Evolutionary conservation across 2,329 filamentous ascomycete genomes (phyloP).

Genomic region (Pyrenochaeta sp.): DNA sequence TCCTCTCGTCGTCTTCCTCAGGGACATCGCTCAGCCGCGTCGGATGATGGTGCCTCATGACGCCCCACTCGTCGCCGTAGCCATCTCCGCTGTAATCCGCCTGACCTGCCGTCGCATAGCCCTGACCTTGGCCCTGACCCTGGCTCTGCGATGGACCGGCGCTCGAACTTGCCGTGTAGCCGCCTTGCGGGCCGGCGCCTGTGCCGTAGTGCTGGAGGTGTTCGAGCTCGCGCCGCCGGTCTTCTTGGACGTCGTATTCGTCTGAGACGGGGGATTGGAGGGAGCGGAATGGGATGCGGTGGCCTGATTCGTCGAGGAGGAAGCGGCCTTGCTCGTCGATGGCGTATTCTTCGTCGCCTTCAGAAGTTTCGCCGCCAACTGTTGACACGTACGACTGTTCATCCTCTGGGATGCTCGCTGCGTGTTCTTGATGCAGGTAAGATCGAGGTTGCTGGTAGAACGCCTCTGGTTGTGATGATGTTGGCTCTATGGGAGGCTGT

Average conservation of each 20-base stretch:
- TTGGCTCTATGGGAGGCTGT: constrained; percentile 26
- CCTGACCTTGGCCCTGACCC: constrained; percentile 26
- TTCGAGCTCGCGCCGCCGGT: constrained; percentile 57
- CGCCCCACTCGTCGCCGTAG: constrained; percentile 48
- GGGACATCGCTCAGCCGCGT: constrained; percentile 50
- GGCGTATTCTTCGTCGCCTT: constrained; percentile 48
- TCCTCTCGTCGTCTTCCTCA: constrained; percentile 50
- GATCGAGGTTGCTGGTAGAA: constrained; percentile 50
- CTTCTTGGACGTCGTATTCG: constrained; percentile 63
- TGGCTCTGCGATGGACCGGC: constrained; percentile 27
- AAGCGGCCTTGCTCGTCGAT: constrained; percentile 47
- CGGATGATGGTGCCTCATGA: constrained; percentile 49
- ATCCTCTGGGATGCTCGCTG: constrained; percentile 38
- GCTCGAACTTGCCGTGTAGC: constrained; percentile 36
- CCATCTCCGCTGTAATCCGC: constrained; percentile 48
- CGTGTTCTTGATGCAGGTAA: constrained; percentile 42
- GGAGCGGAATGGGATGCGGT: constrained; percentile 43
- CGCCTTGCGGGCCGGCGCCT: constrained; percentile 35
- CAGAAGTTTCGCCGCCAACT: constrained; percentile 41
- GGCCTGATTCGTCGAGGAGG: constrained; percentile 45
- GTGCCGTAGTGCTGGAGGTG: constrained; percentile 56
- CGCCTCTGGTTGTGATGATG: constrained; percentile 43
- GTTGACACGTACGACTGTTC: constrained; percentile 47
- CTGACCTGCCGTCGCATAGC: constrained; percentile 21
- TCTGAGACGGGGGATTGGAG: constrained; percentile 51